Base-by-base conservation (phyloP, 2,329 filamentous ascomycete species). In the Shiraia bambusicola region DNA sequence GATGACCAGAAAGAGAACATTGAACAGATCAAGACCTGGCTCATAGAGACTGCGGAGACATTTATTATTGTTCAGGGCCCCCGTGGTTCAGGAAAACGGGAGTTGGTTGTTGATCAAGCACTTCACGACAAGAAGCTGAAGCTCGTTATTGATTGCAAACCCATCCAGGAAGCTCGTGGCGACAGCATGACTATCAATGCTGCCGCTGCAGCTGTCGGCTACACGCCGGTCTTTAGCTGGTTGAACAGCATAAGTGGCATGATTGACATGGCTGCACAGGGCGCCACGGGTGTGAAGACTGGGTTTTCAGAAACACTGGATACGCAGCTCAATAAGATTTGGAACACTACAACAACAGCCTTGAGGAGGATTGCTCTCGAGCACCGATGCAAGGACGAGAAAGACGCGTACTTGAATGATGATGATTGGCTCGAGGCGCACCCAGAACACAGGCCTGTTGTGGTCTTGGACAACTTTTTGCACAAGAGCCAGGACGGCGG, bases 51-150 rank as follows among this genome's bases (percentile, higher is more conserved):
- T 4, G 82, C 86, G 0, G 89, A 93, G 47, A 97, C 91, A 0
- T 96, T 96, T 64, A 90, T 95, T 50, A 88, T 97, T 7, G 82
- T 98, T 1, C 91, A 95, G 61, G 93, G 93, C 0, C 91, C 93
- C 4, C 82, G 90, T 37, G 93, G 92, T 6, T 94, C 89, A 0
- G 93, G 91, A 1, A 96, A 96, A 70, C 84, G 82, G 49, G 91
- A 96, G 55, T 78, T 97, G 10, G 84, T 97, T 2, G 66, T 95
- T 45, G 87, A 95, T 29, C 87, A 95, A 67, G 87, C 88, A 0
- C 75, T 97, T 12, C 82, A 86, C 50, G 81, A 82, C 6, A 82
- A 86, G 31, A 83, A 81, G 50, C 83, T 94, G 51, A 88, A 92
- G 33, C 74, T 97, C 2, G 75, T 94, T 3, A 81, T 97, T 31